A percentile compares a stretch with the other conserved stretches of the same genome.
Conservation (phyloP, 371 early-diverging fungal species). For the Phascolomyces articulosus region DNA sequence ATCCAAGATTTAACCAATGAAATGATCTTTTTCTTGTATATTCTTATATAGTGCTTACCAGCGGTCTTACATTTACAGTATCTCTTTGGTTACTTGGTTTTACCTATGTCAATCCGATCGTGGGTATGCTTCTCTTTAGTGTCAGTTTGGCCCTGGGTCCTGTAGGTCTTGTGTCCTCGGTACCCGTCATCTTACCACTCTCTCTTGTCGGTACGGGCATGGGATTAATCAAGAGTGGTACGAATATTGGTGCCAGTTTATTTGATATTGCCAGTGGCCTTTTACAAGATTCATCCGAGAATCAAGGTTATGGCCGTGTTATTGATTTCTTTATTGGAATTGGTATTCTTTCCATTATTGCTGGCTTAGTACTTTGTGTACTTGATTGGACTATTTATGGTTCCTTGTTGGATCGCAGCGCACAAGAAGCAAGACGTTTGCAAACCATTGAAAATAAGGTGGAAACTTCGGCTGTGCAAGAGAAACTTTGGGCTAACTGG, state of each 20-base stretch:
- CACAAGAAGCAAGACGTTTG: conserved; percentile 4
- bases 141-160: conserved; percentile 70
- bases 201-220: conserved; percentile 67
- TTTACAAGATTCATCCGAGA: conserved; percentile 55
- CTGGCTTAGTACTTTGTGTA: conserved; percentile 42
- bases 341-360: conserved; percentile 41
- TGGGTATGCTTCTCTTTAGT: conserved; percentile 66
- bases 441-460: background rate
- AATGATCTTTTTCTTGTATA: background rate
- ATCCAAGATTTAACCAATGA: background rate
- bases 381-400: conserved; percentile 42
- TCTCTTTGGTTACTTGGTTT: conserved; percentile 53
- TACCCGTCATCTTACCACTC: conserved; percentile 63
- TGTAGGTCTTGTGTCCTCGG: conserved; percentile 65
- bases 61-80: conserved; percentile 40
- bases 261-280: conserved; percentile 67
- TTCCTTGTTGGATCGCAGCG: conserved; percentile 10
- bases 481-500: conserved; percentile 15
- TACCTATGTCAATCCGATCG: conserved; percentile 48
- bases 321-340: conserved; percentile 55
- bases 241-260: conserved; percentile 65
- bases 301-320: conserved; percentile 50
- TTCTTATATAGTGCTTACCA: conserved; percentile 36
- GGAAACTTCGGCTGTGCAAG: background rate
- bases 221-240: conserved; percentile 68